Conservation (phyloP, 139 green algal genomes). For the Chlorella vulgaris region DNA sequence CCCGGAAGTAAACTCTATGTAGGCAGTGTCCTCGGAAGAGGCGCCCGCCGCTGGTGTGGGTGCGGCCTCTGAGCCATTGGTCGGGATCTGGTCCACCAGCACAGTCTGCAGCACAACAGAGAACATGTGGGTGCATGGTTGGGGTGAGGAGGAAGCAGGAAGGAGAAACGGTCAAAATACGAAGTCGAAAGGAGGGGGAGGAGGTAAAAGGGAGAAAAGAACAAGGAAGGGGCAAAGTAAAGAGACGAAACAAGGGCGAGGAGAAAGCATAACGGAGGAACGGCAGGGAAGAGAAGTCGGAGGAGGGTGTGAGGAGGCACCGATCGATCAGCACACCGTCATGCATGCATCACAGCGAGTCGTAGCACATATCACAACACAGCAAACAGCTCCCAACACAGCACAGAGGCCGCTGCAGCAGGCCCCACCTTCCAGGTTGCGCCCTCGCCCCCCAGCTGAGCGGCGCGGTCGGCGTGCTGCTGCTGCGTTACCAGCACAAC, state of each 20-base stretch:
- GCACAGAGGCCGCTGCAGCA: no score
- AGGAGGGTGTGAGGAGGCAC: no score
- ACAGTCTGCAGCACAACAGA: no score
- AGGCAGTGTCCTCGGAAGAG: conserved; percentile 26
- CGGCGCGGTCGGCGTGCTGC: not conserved
- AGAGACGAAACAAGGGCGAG: no score
- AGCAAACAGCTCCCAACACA: no score
- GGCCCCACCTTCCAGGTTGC: not conserved
- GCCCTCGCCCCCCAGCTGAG: conserved; percentile 15
- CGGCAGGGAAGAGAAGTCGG: no score
- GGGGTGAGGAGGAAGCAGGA: no score
- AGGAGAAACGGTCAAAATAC: no score
- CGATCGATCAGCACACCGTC: not conserved
- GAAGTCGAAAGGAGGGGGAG: no score
- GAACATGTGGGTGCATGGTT: no score
- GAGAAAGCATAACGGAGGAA: no score
- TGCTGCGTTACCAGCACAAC: conserved; percentile 20
- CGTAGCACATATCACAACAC: not conserved
- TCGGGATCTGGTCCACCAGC: not conserved
- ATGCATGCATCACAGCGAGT: not conserved
- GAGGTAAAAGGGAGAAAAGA: not conserved
- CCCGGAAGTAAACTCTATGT: conserved; percentile 75
- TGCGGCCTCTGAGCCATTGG: not conserved
- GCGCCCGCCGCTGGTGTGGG: no score
- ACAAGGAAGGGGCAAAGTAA: not conserved